A percentile compares a stretch with the other conserved stretches of the same genome.
Evolutionary conservation across 768 basidiomycete species (phyloP).

Genomic region (Suillus discolor): DNA sequence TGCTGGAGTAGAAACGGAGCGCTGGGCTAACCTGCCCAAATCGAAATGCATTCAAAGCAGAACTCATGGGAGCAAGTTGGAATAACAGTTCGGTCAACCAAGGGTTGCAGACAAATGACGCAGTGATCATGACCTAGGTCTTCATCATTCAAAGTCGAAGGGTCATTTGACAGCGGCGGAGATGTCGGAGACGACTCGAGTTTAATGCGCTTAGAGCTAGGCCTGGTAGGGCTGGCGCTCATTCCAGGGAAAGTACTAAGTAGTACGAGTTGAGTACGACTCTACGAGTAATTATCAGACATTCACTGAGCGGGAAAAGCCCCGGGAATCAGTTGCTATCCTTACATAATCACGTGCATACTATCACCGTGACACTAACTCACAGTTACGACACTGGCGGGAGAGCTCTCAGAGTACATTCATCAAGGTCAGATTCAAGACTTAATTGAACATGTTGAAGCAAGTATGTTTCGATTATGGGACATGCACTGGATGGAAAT

Average conservation of each 20-base stretch:
- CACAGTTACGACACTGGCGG: too few species aligned
- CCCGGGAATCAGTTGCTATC: too few species aligned
- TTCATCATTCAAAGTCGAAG: background rate
- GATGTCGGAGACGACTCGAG: slow-evolving; percentile 29
- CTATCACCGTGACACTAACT: too few species aligned
- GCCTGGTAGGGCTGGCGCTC: slow-evolving; percentile 8
- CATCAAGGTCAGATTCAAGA: too few species aligned
- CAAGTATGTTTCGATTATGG: too few species aligned
- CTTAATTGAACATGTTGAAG: too few species aligned
- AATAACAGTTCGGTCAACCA: slow-evolving; percentile 79
- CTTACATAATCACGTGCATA: too few species aligned
- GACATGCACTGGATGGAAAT: too few species aligned
- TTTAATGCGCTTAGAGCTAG: slow-evolving; percentile 41
- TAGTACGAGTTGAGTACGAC: background rate
- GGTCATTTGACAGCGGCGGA: background rate
- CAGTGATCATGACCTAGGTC: slow-evolving; percentile 54
- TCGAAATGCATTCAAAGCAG: slow-evolving; percentile 86
- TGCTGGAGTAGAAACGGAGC: background rate
- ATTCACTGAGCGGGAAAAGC: too few species aligned
- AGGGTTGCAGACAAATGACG: slow-evolving; percentile 81
- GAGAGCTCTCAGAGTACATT: too few species aligned
- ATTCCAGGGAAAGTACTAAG: slow-evolving; percentile 3
- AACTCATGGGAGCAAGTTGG: slow-evolving; percentile 91
- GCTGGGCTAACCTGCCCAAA: slow-evolving; percentile 73
- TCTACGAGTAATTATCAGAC: too few species aligned